Conservation (phyloP, 192 early-diverging fungal genomes). For the Rhizoclosmatium sp. region DNA sequence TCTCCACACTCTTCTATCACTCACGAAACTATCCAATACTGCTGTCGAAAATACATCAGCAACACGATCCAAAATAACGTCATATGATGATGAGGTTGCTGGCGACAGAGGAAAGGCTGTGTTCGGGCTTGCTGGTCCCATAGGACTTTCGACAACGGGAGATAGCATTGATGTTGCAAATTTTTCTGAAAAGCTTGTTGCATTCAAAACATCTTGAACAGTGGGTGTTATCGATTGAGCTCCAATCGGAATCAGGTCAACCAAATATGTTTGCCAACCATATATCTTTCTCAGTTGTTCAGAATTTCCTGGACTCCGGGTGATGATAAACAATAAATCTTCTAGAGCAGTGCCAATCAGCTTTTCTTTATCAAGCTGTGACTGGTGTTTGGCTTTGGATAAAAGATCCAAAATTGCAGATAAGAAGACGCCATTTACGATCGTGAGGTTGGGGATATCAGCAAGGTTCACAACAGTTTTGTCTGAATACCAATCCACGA, state of each 20-base stretch:
- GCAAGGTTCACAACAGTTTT: conserved; percentile 13
- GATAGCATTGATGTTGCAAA: conserved; percentile 1
- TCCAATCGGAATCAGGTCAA: conserved; percentile 15
- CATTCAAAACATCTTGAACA: background rate
- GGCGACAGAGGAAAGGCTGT: background rate
- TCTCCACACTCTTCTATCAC: conserved; percentile 49
- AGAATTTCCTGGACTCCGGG: conserved; percentile 33
- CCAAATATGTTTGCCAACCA: conserved; percentile 44
- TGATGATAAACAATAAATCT: conserved; percentile 26
- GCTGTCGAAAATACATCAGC: conserved; percentile 36
- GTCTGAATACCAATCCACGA: conserved; percentile 40
- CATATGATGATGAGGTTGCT: background rate
- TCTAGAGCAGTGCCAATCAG: conserved; percentile 1
- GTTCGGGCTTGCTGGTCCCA: background rate
- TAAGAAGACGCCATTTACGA: conserved; percentile 38
- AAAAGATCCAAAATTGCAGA: conserved; percentile 32
- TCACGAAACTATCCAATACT: conserved; percentile 48
- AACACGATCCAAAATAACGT: conserved; percentile 26
- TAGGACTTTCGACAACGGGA: conserved; percentile 29
- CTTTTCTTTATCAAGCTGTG: background rate
- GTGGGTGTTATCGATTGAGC: background rate
- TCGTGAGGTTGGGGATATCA: conserved; percentile 31
- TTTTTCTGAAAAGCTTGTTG: background rate
- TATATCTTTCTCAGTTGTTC: conserved; percentile 37
- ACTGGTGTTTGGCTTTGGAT: background rate